A percentile compares a stretch with the other conserved stretches of the same genome.
Conservation (phyloP, 139 green algal species). For the Dunaliella primolecta region DNA sequence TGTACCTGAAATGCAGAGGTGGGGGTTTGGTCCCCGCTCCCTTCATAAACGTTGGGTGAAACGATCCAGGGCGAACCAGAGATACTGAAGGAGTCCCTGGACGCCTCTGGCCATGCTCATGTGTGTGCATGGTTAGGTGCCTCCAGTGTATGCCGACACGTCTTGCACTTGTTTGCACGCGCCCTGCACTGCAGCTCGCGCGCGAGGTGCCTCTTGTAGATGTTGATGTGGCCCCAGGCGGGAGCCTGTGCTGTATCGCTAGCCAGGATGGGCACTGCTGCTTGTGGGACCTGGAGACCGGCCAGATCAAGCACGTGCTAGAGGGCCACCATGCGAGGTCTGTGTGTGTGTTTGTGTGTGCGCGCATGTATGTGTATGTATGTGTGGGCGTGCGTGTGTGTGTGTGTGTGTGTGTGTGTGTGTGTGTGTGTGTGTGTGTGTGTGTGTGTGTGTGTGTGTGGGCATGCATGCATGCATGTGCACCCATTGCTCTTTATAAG, state of each 20-base stretch:
- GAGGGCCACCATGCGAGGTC: conserved; percentile 31
- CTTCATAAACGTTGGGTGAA: too few relatives aligned
- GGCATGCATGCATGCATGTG: neutral
- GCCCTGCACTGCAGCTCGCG: conserved; percentile 25
- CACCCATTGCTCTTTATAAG: too few relatives aligned
- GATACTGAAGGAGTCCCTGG: conserved; percentile 26
- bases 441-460: neutral
- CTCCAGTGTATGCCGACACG: too few relatives aligned
- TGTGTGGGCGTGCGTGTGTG: neutral
- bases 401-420: neutral
- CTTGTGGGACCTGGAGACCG: conserved; percentile 60
- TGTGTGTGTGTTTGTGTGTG: neutral
- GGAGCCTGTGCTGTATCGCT: conserved; percentile 42
- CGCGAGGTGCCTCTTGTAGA: conserved; percentile 41
- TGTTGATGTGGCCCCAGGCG: conserved; percentile 56
- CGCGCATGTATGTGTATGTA: too few relatives aligned
- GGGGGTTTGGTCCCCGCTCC: too few relatives aligned
- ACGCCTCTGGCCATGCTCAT: too few relatives aligned
- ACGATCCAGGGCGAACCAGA: too few relatives aligned
- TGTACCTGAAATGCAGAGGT: too few relatives aligned
- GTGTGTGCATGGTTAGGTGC: neutral
- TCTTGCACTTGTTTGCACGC: too few relatives aligned
- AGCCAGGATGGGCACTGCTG: conserved; percentile 49
- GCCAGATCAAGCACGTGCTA: conserved; percentile 43
- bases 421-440: neutral